Percentiles rank a stretch among this genome's conserved stretches.
Evolutionary conservation across 2,329 filamentous ascomycete genomes (phyloP).

Genomic region (Clarireedia hainanense): DNA sequence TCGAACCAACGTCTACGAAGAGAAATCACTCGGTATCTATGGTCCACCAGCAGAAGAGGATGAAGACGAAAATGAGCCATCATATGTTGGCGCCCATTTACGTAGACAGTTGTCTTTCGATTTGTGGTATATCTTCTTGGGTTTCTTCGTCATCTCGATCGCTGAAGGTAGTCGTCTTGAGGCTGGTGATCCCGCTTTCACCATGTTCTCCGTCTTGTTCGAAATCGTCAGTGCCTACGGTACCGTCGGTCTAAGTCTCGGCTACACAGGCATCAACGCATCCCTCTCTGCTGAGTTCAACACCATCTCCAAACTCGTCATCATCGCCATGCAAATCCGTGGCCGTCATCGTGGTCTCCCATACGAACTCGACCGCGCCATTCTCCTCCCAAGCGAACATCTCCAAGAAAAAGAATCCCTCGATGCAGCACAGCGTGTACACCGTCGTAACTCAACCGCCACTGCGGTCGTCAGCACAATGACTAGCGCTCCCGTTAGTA

Average conservation of each 20-base stretch:
- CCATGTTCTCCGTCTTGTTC: conserved; percentile 66
- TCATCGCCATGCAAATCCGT: conserved; percentile 62
- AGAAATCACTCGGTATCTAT: conserved; percentile 74
- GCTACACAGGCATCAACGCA: conserved; percentile 67
- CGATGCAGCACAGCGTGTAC: conserved; percentile 28
- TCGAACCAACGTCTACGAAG: conserved; percentile 92
- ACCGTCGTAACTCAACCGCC: conserved; percentile 14
- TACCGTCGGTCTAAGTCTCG: conserved; percentile 85
- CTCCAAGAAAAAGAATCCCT: conserved; percentile 51
- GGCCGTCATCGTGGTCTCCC: conserved; percentile 61
- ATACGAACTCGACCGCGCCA: conserved; percentile 62
- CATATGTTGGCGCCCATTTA: conserved; percentile 86
- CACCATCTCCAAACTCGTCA: conserved; percentile 53
- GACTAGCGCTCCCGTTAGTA: neutral
- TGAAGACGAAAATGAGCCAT: conserved; percentile 51
- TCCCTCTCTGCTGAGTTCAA: conserved; percentile 79
- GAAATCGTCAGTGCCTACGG: conserved; percentile 89
- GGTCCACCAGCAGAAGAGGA: conserved; percentile 39
- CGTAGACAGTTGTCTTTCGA: conserved; percentile 93
- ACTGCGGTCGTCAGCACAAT: conserved; percentile 6
- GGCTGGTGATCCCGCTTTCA: conserved; percentile 48
- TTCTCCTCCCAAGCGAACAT: conserved; percentile 59
- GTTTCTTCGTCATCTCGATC: conserved; percentile 87
- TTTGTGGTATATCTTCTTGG: conserved; percentile 92
- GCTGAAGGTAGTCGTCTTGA: conserved; percentile 70